Conservation (phyloP, 495 filamentous ascomycete species). For the Glutinoglossum americanum region DNA sequence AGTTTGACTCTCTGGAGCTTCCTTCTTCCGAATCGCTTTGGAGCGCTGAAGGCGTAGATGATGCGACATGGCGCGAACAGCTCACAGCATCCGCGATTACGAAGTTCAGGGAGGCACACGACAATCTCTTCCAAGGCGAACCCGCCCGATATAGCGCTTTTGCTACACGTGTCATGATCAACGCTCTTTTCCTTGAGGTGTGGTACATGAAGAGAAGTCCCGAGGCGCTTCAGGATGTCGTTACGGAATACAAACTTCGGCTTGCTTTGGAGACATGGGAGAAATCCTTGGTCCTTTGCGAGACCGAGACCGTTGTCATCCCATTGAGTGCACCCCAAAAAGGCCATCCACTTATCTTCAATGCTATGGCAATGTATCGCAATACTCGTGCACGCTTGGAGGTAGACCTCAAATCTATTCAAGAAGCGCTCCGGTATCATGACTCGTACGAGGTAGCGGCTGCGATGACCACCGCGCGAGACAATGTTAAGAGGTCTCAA, state of each 20-base stretch:
- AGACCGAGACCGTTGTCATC: constrained; percentile 68
- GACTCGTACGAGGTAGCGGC: constrained; percentile 91
- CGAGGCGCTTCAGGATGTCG: constrained; percentile 85
- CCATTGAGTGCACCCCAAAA: constrained; percentile 88
- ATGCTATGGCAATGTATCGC: constrained; percentile 92
- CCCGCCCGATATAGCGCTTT: constrained; percentile 87
- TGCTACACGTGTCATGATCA: constrained; percentile 95
- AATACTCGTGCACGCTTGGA: constrained; percentile 83
- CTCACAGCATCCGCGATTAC: constrained; percentile 45
- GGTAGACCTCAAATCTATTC: constrained; percentile 85
- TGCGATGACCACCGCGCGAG: constrained; percentile 83
- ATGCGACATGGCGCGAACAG: constrained; percentile 61
- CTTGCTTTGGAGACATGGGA: constrained; percentile 96
- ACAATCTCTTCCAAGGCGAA: constrained; percentile 85
- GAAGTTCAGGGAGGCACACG: constrained; percentile 83
- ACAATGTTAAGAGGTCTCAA: constrained; percentile 78
- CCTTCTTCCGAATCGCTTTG: constrained; percentile 89
- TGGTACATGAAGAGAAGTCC: constrained; percentile 98
- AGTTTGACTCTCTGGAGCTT: constrained; percentile 81
- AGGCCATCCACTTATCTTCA: constrained; percentile 96
- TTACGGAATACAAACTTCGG: constrained; percentile 94
- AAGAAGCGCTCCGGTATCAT: constrained; percentile 92
- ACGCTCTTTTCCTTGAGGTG: constrained; percentile 92
- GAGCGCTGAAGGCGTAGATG: constrained; percentile 67
- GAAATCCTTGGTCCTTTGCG: constrained; percentile 80